These are phyloP conservation scores for Spencermartinsiella europaea DNA, from an alignment of 805 yeast species.

Conservation along the genomic window DNA sequence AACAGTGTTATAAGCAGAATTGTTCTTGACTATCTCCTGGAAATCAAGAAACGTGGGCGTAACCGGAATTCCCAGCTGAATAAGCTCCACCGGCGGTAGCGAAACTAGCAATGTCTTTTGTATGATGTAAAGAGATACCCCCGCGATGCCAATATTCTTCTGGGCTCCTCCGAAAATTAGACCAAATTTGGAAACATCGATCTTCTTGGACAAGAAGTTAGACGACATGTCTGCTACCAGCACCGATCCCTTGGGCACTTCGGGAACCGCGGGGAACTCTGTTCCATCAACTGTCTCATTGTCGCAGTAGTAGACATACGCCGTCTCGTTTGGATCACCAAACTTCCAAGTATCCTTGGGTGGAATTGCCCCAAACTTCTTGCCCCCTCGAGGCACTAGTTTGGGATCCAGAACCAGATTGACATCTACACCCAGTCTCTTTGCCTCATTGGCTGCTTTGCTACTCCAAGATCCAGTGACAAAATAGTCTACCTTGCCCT, in stretches of 20 bases:
- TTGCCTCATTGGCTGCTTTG: constrained; percentile 83
- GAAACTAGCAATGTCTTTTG: constrained; percentile 67
- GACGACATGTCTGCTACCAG: constrained; percentile 94
- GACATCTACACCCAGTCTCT: constrained; percentile 70
- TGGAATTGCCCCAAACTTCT: constrained; percentile 68
- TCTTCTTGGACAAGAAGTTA: constrained; percentile 72
- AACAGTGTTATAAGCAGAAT: constrained; percentile 92
- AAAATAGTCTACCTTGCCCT: constrained; percentile 78
- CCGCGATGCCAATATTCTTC: constrained; percentile 96
- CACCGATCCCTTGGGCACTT: constrained; percentile 63
- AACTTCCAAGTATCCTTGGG: constrained; percentile 58
- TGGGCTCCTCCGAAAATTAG: constrained; percentile 97
- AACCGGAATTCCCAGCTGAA: constrained; percentile 59
- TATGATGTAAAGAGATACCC: constrained; percentile 85
- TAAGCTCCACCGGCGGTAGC: constrained; percentile 58
- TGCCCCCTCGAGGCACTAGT: constrained; percentile 36
- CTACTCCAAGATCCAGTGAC: constrained; percentile 94
- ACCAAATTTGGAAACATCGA: constrained; percentile 83
- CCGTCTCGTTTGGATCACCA: constrained; percentile 54
- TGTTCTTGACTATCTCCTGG: constrained; percentile 79
- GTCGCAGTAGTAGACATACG: constrained; percentile 88
- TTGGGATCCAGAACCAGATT: constrained; percentile 66
- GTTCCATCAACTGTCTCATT: constrained; percentile 97
- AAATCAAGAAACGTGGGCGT: constrained; percentile 86
- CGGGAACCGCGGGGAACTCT: constrained; percentile 61